Evolutionary conservation across 108 stramenopile genomes (phyloP), one percentile per base, ranked within the genome.

Genomic region (Parmales sp.): DNA sequence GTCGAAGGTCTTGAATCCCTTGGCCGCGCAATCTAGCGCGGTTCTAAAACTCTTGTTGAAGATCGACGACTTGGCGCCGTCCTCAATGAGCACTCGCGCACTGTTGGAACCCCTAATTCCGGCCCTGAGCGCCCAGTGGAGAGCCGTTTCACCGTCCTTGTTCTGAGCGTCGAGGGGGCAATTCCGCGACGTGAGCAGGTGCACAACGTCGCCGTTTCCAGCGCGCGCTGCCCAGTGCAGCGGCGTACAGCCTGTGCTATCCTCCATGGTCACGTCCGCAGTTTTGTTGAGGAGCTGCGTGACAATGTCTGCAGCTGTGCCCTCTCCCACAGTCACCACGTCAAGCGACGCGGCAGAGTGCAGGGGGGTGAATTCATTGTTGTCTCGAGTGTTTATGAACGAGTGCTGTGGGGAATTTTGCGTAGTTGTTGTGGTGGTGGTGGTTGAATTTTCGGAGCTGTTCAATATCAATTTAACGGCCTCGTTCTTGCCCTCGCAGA

Each of bases 111-210:
- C 83, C 28, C 67, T 51, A 26, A 65, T 39, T 28, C 90, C 90
- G 8, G 88, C 71, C 2, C 88, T 79, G 81, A 90, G 82, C 39
- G 92, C 90, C 86, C 88, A 87, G 75, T 91, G 92, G 2, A 91
- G 70, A 16, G 92, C 82, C 37, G 90, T 87, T 49, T 94, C 89
- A 13, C 90, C 90, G 20, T 64, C 39, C 41, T 88, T 72, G 70
- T 94, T 91, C 67, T 76, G 87, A 1, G 80, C 79, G 69, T 94
- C 89, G 38, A 75, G 66, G 13, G 83, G 85, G 70, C 78, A 80
- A 54, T 80, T 81, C 64, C 76, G 85, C 31, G 77, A 28, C 26
- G 90, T 69, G 68, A 93, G 70, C 63, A 86, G 64, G 54, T 80
- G 74, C n/a, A 78, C 76, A 36, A 87, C 72, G 1, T 67, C 76